Evolutionary conservation across 768 basidiomycete genomes (phyloP).

Genomic region (Russula sp.): DNA sequence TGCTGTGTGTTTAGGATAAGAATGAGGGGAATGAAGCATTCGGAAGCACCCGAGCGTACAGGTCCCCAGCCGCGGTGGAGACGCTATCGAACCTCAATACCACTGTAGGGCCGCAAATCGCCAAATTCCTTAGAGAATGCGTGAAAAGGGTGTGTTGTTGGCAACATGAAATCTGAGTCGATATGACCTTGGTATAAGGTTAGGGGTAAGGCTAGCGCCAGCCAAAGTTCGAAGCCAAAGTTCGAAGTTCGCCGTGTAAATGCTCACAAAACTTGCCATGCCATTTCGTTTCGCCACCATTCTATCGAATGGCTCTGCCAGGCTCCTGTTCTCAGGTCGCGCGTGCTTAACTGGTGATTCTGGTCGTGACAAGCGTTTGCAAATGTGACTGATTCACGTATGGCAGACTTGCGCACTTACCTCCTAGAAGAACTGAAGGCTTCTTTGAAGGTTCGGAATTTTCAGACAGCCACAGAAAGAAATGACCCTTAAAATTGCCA

Average conservation of each 20-base stretch:
- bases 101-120: background rate
- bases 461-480: background rate
- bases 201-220: background rate
- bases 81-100: background rate
- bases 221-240: background rate
- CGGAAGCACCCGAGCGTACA: background rate
- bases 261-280: background rate
- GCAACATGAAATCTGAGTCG: no score
- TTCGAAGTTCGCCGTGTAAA: no score
- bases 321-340: background rate
- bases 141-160: no score
- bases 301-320: background rate
- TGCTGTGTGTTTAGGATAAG: no score
- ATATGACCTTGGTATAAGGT: background rate
- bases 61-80: background rate
- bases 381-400: background rate
- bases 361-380: background rate
- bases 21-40: no score
- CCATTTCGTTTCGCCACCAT: background rate
- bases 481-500: no score
- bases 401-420: conserved; percentile 44
- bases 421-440: conserved; percentile 49
- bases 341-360: background rate
- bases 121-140: background rate
- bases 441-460: conserved; percentile 54